Conservation (phyloP, 495 filamentous ascomycete species). For the Astrothelium subdiscretum region DNA sequence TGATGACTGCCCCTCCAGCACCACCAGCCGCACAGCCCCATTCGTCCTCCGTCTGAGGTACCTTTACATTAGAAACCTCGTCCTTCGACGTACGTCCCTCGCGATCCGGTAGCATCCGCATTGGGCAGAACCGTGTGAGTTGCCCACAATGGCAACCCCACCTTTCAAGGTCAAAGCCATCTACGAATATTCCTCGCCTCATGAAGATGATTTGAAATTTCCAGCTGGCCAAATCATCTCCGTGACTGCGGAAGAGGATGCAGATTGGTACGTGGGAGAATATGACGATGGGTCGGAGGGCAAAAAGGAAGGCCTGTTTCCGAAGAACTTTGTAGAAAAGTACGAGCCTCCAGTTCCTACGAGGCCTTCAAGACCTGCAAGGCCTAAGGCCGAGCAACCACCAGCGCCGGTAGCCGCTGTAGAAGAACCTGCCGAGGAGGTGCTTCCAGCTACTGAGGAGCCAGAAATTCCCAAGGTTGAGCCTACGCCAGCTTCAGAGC, state of each 20-base stretch:
- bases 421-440: slow-evolving; percentile 22
- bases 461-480: slow-evolving; percentile 25
- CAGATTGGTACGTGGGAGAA: slow-evolving; percentile 89
- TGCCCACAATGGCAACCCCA: slow-evolving; percentile 49
- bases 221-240: slow-evolving; percentile 77
- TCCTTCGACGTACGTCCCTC: background rate
- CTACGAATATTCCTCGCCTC: slow-evolving; percentile 80
- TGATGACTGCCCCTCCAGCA: slow-evolving; percentile 3
- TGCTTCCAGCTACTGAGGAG: slow-evolving; percentile 31
- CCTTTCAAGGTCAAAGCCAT: slow-evolving; percentile 92
- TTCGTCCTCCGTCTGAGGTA: background rate
- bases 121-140: background rate
- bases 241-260: slow-evolving; percentile 83
- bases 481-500: slow-evolving; percentile 10
- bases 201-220: slow-evolving; percentile 93
- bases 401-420: slow-evolving; percentile 5
- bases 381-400: slow-evolving; percentile 57
- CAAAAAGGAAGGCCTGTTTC: slow-evolving; percentile 84
- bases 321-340: slow-evolving; percentile 91
- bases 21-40: background rate
- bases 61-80: background rate
- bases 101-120: background rate
- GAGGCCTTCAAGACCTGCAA: slow-evolving; percentile 57
- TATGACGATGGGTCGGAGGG: slow-evolving; percentile 63
- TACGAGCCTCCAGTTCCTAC: slow-evolving; percentile 86